Evolutionary conservation across 2,329 filamentous ascomycete species (phyloP), one percentile per base, ranked within the genome.

Genomic region (Beauveria sp.): DNA sequence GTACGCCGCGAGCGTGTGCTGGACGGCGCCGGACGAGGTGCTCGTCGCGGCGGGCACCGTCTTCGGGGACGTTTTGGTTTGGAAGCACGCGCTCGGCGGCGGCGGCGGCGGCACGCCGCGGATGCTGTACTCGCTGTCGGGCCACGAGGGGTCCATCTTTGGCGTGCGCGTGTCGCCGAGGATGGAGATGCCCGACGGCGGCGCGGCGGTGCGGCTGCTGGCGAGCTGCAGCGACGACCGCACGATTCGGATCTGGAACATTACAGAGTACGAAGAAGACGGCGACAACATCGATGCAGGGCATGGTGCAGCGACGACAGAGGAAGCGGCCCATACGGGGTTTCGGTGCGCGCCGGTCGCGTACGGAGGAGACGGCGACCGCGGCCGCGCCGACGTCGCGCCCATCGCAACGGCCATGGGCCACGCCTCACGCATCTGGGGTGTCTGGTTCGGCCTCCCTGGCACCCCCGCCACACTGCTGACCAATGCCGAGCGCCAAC

Each of bases 191-290:
- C 64, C 71, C 1, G 72, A 75, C 16, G 77, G 76, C 0, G 77
- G 76, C 0, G 70, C 69, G 7, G 71, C 71, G 22, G 76, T 78
- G 28, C 80, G 89, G 57, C 73, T 96, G n/a, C 79, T 99, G 40
- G 90, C 88, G 16, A 97, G 90, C 68, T 99, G 95, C 72, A 98
- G 93, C 69, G 95, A 99, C 70, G 95, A 99, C 74, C 83, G 95
- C 56, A 96, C 92, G 0, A 85, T 99, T 24, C 83, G 90, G 16
- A 76, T 98, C 1, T 98, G 95, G 93, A 86, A 96, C 69, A 84
- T 97, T 8, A 86, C 87, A 0, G 80, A 85, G 61, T 77, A 79
- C 8, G 63, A 61, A 2, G 62, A n/a, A 3, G 53, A 43, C 3
- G 22, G 22, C 14, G 7, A 40, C 8, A 12, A 6, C 28, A 34